Conservation (phyloP, 2,329 filamentous ascomycete species). For the Fusarium sp. region DNA sequence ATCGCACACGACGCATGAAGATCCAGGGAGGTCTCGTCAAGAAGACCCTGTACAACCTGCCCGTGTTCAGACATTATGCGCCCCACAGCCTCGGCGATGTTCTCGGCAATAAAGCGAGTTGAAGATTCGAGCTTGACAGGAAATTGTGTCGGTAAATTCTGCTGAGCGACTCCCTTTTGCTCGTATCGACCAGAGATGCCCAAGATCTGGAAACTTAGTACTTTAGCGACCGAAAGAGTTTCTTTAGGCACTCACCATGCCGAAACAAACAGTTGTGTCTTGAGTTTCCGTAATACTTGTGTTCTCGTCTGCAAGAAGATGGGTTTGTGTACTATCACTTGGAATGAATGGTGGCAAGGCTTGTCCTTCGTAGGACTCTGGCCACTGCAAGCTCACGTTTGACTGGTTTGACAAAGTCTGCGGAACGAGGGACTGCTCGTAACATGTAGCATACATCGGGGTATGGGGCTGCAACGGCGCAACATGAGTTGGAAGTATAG, state of each 20-base stretch:
- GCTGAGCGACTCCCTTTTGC: accelerated
- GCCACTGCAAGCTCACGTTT: neutral
- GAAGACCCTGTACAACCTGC: slow-evolving; percentile 28
- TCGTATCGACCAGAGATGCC: slow-evolving; percentile 6
- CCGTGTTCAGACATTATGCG: slow-evolving; percentile 6
- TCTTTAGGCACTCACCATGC: neutral
- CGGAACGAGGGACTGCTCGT: neutral
- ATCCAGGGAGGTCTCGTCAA: slow-evolving; percentile 11
- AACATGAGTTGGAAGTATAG: too few relatives aligned
- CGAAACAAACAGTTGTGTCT: slow-evolving; percentile 14
- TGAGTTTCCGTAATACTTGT: accelerated
- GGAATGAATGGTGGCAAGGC: accelerated
- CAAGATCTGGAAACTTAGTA: neutral
- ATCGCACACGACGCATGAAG: neutral
- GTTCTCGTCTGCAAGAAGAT: too few relatives aligned
- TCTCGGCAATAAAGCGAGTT: neutral
- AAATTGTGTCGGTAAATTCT: neutral
- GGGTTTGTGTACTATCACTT: accelerated
- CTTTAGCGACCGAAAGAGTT: neutral
- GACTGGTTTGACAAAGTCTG: accelerated
- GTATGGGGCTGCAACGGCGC: neutral
- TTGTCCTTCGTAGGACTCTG: neutral
- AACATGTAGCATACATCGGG: accelerated
- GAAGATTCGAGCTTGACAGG: slow-evolving; percentile 8
- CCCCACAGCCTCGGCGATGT: neutral